Percentiles rank a stretch among this genome's conserved stretches.
Conservation (phyloP, 495 filamentous ascomycete genomes). For the Penicillium egyptiacum region DNA sequence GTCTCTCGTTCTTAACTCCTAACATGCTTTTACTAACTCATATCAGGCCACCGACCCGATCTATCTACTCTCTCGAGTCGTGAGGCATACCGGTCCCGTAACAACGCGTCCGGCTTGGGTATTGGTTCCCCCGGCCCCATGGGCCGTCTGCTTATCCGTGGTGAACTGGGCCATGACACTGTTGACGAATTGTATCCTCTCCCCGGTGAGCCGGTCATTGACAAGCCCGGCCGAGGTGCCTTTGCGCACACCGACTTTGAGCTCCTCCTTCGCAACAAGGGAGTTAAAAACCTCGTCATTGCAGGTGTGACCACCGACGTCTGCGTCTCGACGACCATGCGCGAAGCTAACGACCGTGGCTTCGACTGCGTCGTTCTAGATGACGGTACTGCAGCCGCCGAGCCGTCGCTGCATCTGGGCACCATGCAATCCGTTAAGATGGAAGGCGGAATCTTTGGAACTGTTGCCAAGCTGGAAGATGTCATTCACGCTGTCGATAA, state of each 20-base stretch:
- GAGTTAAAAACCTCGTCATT: constrained; percentile 65
- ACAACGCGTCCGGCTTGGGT: constrained; percentile 54
- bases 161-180: constrained; percentile 62
- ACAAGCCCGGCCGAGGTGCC: constrained; percentile 67
- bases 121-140: constrained; percentile 63
- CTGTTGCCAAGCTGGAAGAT: constrained; percentile 48
- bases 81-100: constrained; percentile 54
- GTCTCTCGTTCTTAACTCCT: too few relatives aligned
- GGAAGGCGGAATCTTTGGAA: constrained; percentile 62
- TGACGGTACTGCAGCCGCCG: constrained; percentile 54
- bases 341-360: constrained; percentile 72
- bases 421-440: constrained; percentile 55
- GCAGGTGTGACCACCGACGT: constrained; percentile 70
- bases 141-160: constrained; percentile 63
- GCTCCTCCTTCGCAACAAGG: constrained; percentile 57
- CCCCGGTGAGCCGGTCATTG: constrained; percentile 59
- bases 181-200: constrained; percentile 59
- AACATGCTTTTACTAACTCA: constrained; percentile 18
- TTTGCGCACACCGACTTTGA: constrained; percentile 67
- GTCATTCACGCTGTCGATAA: constrained; percentile 49
- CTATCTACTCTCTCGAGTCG: constrained; percentile 58
- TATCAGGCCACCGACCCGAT: constrained; percentile 60
- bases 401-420: constrained; percentile 48
- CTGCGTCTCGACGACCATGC: constrained; percentile 66
- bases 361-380: constrained; percentile 65